phyloP scores from a whole-genome alignment of 495 filamentous ascomycete species.

The Xylaria castorea region DNA sequence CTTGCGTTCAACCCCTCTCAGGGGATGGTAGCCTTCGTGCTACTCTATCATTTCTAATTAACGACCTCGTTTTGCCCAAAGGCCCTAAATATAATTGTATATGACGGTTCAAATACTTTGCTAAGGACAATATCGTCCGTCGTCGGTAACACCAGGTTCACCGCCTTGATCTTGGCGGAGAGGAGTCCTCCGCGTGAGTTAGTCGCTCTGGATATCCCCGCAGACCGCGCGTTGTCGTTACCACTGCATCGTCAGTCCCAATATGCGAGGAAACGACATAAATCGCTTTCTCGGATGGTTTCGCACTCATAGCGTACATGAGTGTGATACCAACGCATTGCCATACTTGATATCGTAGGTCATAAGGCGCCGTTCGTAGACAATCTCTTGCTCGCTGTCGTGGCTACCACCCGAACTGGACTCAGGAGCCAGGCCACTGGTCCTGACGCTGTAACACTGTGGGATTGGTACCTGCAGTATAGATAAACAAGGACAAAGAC shows the following conservation, averaged over 20 bases:
- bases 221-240: constrained; percentile 3
- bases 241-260: background rate
- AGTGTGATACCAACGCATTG: background rate
- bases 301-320: background rate
- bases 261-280: background rate
- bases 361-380: background rate
- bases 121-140: background rate
- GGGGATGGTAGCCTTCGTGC: background rate
- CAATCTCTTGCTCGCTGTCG: background rate
- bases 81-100: background rate
- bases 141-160: background rate
- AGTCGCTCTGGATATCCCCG: background rate
- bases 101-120: background rate
- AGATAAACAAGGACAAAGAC: constrained; percentile 63
- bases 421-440: constrained; percentile 75
- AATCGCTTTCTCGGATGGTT: background rate
- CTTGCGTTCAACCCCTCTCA: background rate
- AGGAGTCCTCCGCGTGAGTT: background rate
- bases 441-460: constrained; percentile 63
- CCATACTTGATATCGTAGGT: background rate
- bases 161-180: constrained; percentile 3
- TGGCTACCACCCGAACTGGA: background rate
- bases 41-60: background rate
- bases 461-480: constrained; percentile 74
- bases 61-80: background rate